A percentile compares a stretch with the other conserved stretches of the same genome.
Evolutionary conservation across 345 rosid genomes (phyloP).

Genomic region (Aquilaria malaccensis): DNA sequence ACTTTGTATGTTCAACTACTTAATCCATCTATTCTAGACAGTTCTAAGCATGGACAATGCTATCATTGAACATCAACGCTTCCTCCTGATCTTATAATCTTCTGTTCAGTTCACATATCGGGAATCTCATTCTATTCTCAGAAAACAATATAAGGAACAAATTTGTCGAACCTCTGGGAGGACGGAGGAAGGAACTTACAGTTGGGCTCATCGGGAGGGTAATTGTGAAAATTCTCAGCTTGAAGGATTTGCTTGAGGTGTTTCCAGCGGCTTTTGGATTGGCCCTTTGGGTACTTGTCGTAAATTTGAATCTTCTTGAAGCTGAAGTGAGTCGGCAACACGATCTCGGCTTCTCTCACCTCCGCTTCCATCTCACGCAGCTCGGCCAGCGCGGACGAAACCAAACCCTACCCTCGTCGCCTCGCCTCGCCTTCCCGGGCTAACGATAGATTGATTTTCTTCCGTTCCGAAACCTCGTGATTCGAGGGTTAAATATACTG

Average conservation of each 20-base stretch:
- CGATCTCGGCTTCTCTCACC: constrained; percentile 61
- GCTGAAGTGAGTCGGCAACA: constrained; percentile 53
- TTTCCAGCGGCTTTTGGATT: constrained; percentile 78
- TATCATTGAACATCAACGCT: too few species aligned
- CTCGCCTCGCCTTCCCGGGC: too few species aligned
- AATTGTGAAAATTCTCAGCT: constrained; percentile 60
- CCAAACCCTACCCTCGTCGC: too few species aligned
- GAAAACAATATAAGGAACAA: neutral
- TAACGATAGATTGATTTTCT: too few species aligned
- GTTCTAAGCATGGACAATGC: too few species aligned
- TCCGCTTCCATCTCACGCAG: constrained; percentile 45
- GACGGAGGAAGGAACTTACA: constrained; percentile 27
- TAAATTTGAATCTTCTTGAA: constrained; percentile 70
- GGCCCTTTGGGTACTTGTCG: constrained; percentile 89
- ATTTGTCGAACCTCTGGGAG: neutral
- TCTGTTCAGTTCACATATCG: too few species aligned
- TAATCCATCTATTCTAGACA: too few species aligned
- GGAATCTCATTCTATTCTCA: neutral
- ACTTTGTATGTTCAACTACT: too few species aligned
- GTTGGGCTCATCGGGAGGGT: constrained; percentile 51
- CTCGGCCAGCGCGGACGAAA: neutral
- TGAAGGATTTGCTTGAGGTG: constrained; percentile 96
- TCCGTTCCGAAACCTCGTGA: too few species aligned
- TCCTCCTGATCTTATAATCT: too few species aligned
- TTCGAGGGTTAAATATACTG: too few species aligned